A percentile compares a stretch with the other conserved stretches of the same genome.
phyloP scores from a whole-genome alignment of 2,329 filamentous ascomycete species.

The Sporothrix brunneoviolacea region DNA sequence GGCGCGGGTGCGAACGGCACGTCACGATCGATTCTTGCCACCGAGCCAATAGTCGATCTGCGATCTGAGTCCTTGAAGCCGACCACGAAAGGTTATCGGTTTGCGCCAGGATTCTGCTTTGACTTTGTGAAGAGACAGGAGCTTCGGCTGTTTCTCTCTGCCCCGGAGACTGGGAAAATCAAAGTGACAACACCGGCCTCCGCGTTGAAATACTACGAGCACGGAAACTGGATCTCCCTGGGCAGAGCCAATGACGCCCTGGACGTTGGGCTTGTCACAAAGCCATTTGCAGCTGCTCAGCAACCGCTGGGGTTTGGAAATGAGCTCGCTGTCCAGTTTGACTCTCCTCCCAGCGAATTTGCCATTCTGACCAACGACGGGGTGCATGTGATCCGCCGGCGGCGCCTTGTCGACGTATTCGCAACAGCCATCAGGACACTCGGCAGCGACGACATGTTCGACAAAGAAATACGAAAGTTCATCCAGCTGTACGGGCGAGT shows the following conservation, averaged over 20 bases:
- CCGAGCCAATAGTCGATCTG: conserved; percentile 38
- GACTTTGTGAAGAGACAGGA: conserved; percentile 54
- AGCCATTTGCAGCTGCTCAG: conserved; percentile 61
- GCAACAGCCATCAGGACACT: conserved; percentile 70
- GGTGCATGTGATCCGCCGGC: conserved; percentile 75
- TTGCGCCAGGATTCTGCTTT: conserved; percentile 85
- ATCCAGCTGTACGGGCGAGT: conserved; percentile 79
- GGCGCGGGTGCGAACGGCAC: conserved; percentile 18
- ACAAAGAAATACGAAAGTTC: conserved; percentile 75
- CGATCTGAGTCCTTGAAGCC: conserved; percentile 42
- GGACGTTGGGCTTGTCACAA: conserved; percentile 70
- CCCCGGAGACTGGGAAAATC: conserved; percentile 84
- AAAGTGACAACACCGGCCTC: conserved; percentile 48
- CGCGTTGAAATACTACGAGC: conserved; percentile 63
- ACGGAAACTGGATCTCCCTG: conserved; percentile 71
- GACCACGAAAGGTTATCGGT: conserved; percentile 52
- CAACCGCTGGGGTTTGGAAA: conserved; percentile 82
- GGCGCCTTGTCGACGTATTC: conserved; percentile 86
- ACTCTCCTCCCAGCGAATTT: conserved; percentile 72
- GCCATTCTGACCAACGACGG: conserved; percentile 88
- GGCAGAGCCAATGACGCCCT: conserved; percentile 59
- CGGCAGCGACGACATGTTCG: conserved; percentile 70
- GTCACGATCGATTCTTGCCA: conserved; percentile 17
- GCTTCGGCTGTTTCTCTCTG: conserved; percentile 67
- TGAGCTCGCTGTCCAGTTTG: conserved; percentile 93